Evolutionary conservation across 2,329 filamentous ascomycete genomes (phyloP), one percentile per base, ranked within the genome.

Genomic region (Colletotrichum euphorbiae): DNA sequence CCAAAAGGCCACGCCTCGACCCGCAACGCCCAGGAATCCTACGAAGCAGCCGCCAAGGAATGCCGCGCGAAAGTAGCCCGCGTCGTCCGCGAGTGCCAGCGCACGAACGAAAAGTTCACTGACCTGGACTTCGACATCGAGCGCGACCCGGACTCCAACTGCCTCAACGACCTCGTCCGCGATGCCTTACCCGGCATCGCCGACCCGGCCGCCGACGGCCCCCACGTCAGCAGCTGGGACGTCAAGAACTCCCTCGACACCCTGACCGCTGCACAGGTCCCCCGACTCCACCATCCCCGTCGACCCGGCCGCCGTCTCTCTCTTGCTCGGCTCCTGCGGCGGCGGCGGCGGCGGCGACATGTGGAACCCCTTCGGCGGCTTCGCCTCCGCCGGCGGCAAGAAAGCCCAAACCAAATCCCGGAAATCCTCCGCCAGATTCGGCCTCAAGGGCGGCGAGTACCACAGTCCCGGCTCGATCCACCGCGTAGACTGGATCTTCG

Each of bases 121-220:
- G 81, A 83, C 57, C 75, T 79, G 1, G 80, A 82, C 70, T 83
- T 82, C 63, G 80, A 83, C 63, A 78, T 83, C 55, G 81, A 82
- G 71, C 67, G 71, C 6, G 81, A 83, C 64, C 72, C 72, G 1
- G 58, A 73, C 11, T 57, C 73, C 19, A 81, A 83, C 70, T 82
- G 80, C 48, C 76, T 82, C 33, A 72, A 75, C 50, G 76, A 77
- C 12, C 70, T 79, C 8, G 58, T 74, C 38, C 72, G 73, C 13
- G 67, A 66, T 12, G 52, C 19, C 8, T 58, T 42, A 19, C 24
- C 24, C 9, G 48, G 17, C 13, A 55, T 69, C 42, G 61, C 54
- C 21, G 64, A 59, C 13, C 59, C 46, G 9, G 65, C 52, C 42
- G 62, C 60, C 9, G 56, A 51, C 11, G 61, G 52, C 2, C 50